Percentiles rank a stretch among this genome's conserved stretches.
Conservation (phyloP, 1,284 basidiomycete genomes). For the Vanrija sp. region DNA sequence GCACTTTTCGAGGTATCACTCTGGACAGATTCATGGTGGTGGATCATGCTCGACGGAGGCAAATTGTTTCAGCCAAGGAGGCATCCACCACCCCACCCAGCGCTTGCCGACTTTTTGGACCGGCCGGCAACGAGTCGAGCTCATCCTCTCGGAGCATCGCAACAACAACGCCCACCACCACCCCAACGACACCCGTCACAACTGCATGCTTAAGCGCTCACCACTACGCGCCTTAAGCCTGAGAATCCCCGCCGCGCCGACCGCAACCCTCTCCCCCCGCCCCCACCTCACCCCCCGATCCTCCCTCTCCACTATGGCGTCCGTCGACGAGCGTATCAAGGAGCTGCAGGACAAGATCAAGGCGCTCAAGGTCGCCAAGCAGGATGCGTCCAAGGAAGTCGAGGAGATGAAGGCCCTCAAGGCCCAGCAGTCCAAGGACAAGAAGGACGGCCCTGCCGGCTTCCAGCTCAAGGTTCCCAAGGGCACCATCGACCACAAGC, state of each 20-base stretch:
- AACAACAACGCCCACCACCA: background rate
- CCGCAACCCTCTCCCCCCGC: background rate
- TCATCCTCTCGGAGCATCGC: background rate
- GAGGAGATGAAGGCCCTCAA: constrained; percentile 48
- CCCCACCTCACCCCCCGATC: background rate
- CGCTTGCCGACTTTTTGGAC: constrained; percentile 9
- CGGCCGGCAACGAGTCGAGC: too few relatives aligned
- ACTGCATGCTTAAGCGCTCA: constrained; percentile 16
- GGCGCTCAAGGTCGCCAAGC: constrained; percentile 44
- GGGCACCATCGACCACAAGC: constrained; percentile 95
- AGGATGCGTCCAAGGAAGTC: constrained; percentile 45
- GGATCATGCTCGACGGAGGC: constrained; percentile 3
- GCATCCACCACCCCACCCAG: background rate
- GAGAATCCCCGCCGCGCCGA: background rate
- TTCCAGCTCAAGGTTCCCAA: constrained; percentile 50
- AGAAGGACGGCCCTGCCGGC: constrained; percentile 50
- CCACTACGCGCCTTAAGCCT: background rate
- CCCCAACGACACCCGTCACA: background rate
- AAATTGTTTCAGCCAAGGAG: constrained; percentile 4
- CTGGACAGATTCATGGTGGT: background rate
- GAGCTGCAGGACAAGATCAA: constrained; percentile 44
- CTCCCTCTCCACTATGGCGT: constrained; percentile 2
- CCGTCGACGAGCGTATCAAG: constrained; percentile 35
- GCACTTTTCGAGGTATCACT: background rate
- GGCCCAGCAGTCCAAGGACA: constrained; percentile 28